Evolutionary conservation across 345 rosid genomes (phyloP), one percentile per base, ranked within the genome.

Genomic region (Salix udensis): DNA sequence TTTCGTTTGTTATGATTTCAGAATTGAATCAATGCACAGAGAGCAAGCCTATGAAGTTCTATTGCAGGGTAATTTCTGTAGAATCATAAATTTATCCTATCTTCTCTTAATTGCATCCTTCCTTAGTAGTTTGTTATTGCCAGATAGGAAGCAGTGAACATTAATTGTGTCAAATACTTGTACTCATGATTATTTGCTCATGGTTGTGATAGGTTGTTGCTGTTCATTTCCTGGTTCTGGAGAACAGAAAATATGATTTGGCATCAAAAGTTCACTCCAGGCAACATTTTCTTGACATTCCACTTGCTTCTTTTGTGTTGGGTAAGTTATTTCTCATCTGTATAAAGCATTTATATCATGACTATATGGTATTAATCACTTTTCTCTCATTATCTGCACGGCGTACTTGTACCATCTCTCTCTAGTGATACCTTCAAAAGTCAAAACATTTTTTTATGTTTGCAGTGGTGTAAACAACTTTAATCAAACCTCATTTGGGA

Each of bases 221-320:
- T 48, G 81, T 95, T 71, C 83, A 68, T 58, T 50, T 89, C 72
- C 80, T 91, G 72, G 82, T 95, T 76, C 78, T 93, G 82, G 91
- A 92, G 89, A 84, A 79, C 36, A 66, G 44, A 34, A 75, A 81
- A 50, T 72, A 69, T 79, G 68, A 78, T 72, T 46, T 74, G 68
- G 70, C 13, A 31, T 76, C 84, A 19, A 77, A 84, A 66, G 79
- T 74, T 68, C 66, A 73, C 67, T 75, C 81, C 30, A 72, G 15
- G 73, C 30, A 79, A 73, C 77, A 77, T 55, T 82, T 21, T 81
- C 72, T 95, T 64, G 84, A 87, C 75, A 90, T 95, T 83, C 93
- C 96, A 65, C 84, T 95, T 68, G 93, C 89, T 65, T 89, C 93
- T 67, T 88, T 95, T 88, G 81, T 88, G 70, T 74, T 93, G 73